A percentile compares a stretch with the other conserved stretches of the same genome.
These are phyloP conservation scores for Colletotrichum tanaceti DNA, from an alignment of 2,329 filamentous ascomycete species.

Conservation along the genomic window DNA sequence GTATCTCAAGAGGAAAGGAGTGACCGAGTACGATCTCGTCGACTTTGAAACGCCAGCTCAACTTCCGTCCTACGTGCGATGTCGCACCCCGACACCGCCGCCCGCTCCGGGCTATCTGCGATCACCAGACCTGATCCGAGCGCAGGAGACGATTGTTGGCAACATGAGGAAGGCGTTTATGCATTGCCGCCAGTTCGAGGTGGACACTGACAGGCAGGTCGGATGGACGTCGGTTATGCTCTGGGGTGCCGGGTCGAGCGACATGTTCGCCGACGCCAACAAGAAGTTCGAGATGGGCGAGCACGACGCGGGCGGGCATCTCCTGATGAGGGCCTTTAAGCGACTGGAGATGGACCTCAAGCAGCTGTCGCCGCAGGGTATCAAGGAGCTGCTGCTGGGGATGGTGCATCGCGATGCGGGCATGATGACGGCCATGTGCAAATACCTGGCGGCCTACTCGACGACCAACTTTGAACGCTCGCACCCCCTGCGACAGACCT, in stretches of 20 bases:
- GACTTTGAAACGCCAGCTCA: slow-evolving; percentile 58
- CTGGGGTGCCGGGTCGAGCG: slow-evolving; percentile 58
- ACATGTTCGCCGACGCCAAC: slow-evolving; percentile 58
- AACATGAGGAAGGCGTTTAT: slow-evolving; percentile 59
- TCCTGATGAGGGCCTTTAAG: slow-evolving; percentile 57
- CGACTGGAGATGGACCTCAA: slow-evolving; percentile 57
- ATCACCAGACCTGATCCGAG: slow-evolving; percentile 57
- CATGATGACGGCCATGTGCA: slow-evolving; percentile 59
- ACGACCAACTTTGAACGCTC: slow-evolving; percentile 57
- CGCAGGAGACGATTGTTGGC: slow-evolving; percentile 57
- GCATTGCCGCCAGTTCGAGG: slow-evolving; percentile 57
- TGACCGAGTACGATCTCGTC: slow-evolving; percentile 64
- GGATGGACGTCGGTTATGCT: slow-evolving; percentile 57
- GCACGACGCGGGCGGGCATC: slow-evolving; percentile 54
- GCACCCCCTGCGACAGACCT: slow-evolving; percentile 57
- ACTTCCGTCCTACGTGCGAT: slow-evolving; percentile 57
- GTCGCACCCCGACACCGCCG: slow-evolving; percentile 58
- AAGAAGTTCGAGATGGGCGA: slow-evolving; percentile 56
- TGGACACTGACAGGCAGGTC: slow-evolving; percentile 52
- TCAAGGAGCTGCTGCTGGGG: slow-evolving; percentile 56
- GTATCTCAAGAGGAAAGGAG: slow-evolving; percentile 64
- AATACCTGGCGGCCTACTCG: slow-evolving; percentile 58
- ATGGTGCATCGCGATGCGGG: slow-evolving; percentile 59
- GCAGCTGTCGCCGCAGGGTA: slow-evolving; percentile 56
- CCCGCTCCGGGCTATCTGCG: slow-evolving; percentile 55